phyloP scores from a whole-genome alignment of 129 eudicot species.

The Scalesia atractyloides region DNA sequence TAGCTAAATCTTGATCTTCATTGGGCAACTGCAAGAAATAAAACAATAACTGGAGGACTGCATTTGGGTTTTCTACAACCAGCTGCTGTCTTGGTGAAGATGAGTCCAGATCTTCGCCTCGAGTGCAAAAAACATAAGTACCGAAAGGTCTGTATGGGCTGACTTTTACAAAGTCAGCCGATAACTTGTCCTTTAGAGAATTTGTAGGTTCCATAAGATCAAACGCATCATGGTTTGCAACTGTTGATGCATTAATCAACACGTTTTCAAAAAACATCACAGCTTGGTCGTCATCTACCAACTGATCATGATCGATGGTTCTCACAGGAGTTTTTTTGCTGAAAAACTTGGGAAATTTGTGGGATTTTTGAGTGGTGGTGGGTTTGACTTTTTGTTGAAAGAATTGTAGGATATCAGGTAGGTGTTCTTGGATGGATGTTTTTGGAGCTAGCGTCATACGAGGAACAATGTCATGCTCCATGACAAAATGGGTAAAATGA shows the following conservation, averaged over 20 bases:
- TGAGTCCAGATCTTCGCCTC: conserved; percentile 22
- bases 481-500: conserved; percentile 62
- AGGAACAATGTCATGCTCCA: conserved; percentile 70
- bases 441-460: conserved; percentile 70
- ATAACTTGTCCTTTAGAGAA: conserved; percentile 47
- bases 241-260: conserved; percentile 51
- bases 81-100: conserved; percentile 19
- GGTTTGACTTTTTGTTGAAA: conserved; percentile 40
- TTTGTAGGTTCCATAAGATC: conserved; percentile 63
- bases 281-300: conserved; percentile 20
- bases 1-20: conserved; percentile 21
- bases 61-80: conserved; percentile 59
- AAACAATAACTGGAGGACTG: conserved; percentile 63
- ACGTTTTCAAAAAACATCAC: conserved; percentile 41
- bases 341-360: neutral
- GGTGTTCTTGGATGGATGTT: conserved; percentile 36
- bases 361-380: neutral
- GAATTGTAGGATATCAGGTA: conserved; percentile 40
- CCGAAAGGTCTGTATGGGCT: conserved; percentile 87
- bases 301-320: conserved; percentile 7
- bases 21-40: conserved; percentile 50
- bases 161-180: conserved; percentile 49
- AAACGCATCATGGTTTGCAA: conserved; percentile 69
- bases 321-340: neutral
- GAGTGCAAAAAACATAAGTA: conserved; percentile 53